These are phyloP conservation scores for Lentinula novae-zelandiae DNA, from an alignment of 1,284 basidiomycete species.

Conservation along the genomic window DNA sequence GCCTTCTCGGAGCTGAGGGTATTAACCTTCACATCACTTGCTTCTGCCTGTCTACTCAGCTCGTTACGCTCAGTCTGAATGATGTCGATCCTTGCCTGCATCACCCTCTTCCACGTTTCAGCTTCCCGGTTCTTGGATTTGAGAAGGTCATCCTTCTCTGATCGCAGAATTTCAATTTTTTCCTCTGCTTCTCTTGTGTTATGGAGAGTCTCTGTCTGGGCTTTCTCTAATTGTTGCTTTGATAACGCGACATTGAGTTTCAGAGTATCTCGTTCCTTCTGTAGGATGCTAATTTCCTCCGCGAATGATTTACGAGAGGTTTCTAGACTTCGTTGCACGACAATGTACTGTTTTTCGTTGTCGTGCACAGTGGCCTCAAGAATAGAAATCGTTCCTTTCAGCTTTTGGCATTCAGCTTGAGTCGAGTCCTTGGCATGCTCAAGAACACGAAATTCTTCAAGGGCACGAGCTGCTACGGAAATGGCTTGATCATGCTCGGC, in stretches of 20 bases:
- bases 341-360: background rate
- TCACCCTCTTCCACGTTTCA: background rate
- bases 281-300: background rate
- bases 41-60: too few relatives aligned
- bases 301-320: background rate
- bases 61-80: too few relatives aligned
- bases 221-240: background rate
- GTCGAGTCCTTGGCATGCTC: background rate
- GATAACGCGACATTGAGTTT: background rate
- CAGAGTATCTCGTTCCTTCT: background rate
- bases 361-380: background rate
- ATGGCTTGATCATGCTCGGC: background rate
- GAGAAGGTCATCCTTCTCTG: background rate
- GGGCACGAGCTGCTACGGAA: background rate
- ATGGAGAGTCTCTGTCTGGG: background rate
- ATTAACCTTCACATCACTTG: too few relatives aligned
- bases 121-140: background rate
- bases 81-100: background rate
- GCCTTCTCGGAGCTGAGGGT: too few relatives aligned
- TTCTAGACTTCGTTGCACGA: background rate
- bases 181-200: background rate
- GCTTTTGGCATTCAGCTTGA: background rate
- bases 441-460: background rate
- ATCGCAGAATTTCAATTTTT: too few relatives aligned
- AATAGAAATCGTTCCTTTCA: background rate